Base-by-base conservation (phyloP, 139 green algal species). In the Chlorella sorokiniana region DNA sequence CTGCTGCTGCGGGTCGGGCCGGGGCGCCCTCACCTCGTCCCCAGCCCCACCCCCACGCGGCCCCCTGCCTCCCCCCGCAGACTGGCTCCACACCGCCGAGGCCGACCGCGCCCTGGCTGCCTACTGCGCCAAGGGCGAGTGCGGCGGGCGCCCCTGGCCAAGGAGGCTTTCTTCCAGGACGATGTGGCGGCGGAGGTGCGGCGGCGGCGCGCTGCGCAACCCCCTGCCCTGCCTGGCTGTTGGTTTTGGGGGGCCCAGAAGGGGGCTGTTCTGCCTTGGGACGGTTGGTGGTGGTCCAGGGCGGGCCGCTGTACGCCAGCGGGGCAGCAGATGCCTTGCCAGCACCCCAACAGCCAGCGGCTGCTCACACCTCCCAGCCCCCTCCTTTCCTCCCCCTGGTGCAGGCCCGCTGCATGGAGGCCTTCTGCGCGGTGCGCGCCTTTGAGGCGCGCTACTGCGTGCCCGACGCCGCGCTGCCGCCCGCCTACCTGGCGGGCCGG, bases 361-460 rank as follows among this genome's bases (percentile, higher is more conserved):
- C 56, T 65, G 6, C 52, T 16, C 31, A 5, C 68, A 11, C 72
- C 52, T 7, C 22, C 51, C 35, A 23, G 0, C 51, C 8, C 54
- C 10, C 37, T 1, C 35, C 72, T n/a, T n/a, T n/a, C 52, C 35
- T 14, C 38, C 71, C 10, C n/a, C 3, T 25, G 11, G 9, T 3
- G 74, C 59, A 81, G 78, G 84, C 81, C 42, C 87, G 90, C 38
- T 96, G 93, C 78, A 83, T 61, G 33, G 91, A 96, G 78, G 93
- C 93, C 3, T 95, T 94, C 78, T 78, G 74, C 48, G 91, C 91
- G n/a, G 91, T 96, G 45, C 88, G 80, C 56, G 84, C 84, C 78
- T 95, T 89, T 83, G 91, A 94, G 78, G 45, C 78, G 25, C 52
- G 41, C 33, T 86, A 84, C 78, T 83, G 37, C 52, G 54, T 72